phyloP scores from a whole-genome alignment of 2,329 filamentous ascomycete species.

The Aureobasidium pullulans region DNA sequence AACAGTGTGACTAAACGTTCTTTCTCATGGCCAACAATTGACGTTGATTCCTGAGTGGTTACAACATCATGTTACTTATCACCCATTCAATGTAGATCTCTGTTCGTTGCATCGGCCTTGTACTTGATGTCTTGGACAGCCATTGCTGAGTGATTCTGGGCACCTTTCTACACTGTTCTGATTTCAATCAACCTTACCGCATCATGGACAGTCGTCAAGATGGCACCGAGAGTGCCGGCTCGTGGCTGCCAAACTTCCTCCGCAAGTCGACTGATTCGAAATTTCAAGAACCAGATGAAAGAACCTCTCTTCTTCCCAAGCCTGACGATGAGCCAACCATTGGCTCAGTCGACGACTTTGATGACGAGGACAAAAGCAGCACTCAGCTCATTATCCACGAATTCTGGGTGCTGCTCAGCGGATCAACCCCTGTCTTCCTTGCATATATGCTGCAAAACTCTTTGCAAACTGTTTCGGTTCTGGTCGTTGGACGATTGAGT shows the following conservation, averaged over 20 bases:
- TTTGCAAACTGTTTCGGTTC: constrained; percentile 71
- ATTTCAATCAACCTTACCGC: not conserved
- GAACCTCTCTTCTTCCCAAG: constrained; percentile 36
- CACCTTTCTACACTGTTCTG: not conserved
- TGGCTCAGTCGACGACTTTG: constrained; percentile 32
- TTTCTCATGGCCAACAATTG: not conserved
- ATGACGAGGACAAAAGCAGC: constrained; percentile 28
- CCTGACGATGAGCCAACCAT: constrained; percentile 25
- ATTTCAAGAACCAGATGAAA: constrained; percentile 30
- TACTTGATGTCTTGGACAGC: not conserved
- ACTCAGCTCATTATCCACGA: constrained; percentile 45
- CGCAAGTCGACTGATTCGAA: constrained; percentile 12
- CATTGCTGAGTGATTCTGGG: not conserved
- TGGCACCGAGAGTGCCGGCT: constrained; percentile 18
- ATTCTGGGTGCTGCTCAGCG: constrained; percentile 59
- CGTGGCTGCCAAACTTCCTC: constrained; percentile 23
- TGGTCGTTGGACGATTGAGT: constrained; percentile 72
- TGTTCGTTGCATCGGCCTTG: not conserved
- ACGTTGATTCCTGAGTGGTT: not conserved
- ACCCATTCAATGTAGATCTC: not conserved
- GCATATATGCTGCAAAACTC: constrained; percentile 83
- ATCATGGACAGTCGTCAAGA: constrained; percentile 23
- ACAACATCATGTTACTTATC: not conserved
- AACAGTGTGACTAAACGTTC: constrained; percentile 1
- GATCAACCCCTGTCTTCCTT: constrained; percentile 69